phyloP scores from a whole-genome alignment of 495 filamentous ascomycete species.

The Xylaria cubensis region DNA sequence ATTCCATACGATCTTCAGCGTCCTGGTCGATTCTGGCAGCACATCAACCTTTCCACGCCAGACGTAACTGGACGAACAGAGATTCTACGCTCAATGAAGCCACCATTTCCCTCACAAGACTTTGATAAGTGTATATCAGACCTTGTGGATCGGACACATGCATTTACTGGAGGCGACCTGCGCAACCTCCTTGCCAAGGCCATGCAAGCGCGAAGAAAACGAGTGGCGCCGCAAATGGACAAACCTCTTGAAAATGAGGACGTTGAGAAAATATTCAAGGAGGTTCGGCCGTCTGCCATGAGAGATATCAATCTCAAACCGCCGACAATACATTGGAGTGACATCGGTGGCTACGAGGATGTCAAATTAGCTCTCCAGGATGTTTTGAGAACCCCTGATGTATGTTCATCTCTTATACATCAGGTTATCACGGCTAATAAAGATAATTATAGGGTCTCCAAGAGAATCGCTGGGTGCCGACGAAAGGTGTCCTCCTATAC shows the following conservation, averaged over 20 bases:
- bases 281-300: slow-evolving; percentile 81
- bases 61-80: slow-evolving; percentile 72
- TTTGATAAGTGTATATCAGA: slow-evolving; percentile 49
- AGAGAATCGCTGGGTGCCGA: slow-evolving; percentile 50
- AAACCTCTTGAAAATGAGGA: slow-evolving; percentile 47
- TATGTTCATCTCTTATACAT: slow-evolving; percentile 19
- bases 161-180: slow-evolving; percentile 59
- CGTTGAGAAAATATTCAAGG: slow-evolving; percentile 49
- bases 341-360: slow-evolving; percentile 87
- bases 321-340: slow-evolving; percentile 83
- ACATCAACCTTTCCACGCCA: slow-evolving; percentile 83
- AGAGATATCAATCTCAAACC: slow-evolving; percentile 87
- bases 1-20: slow-evolving; percentile 77
- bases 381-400: slow-evolving; percentile 34
- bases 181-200: slow-evolving; percentile 50
- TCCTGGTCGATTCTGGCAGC: slow-evolving; percentile 67
- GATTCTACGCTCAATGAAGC: slow-evolving; percentile 67
- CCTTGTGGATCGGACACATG: slow-evolving; percentile 60
- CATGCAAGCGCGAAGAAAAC: slow-evolving; percentile 39
- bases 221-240: slow-evolving; percentile 30
- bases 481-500: slow-evolving; percentile 88
- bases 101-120: slow-evolving; percentile 42
- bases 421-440: slow-evolving; percentile 6
- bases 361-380: slow-evolving; percentile 67
- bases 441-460: slow-evolving; percentile 30